Evolutionary conservation across 179 eudicot genomes (phyloP), one percentile per base, ranked within the genome.

Genomic region (Dionaea muscipula): DNA sequence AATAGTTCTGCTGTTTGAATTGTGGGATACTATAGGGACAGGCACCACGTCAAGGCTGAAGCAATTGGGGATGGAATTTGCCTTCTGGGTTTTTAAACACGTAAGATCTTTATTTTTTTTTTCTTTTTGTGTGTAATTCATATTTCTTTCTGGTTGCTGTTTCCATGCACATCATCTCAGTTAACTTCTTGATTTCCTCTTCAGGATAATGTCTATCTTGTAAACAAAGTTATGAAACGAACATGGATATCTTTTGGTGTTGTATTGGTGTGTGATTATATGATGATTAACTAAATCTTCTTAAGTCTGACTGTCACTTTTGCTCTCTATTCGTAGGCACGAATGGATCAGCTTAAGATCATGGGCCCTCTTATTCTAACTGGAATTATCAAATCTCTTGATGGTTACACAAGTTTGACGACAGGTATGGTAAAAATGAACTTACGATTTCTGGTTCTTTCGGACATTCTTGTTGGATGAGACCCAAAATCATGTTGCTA

Each of bases 31-130:
- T 38, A 53, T 59, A 90, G 97, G 97, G 75, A 75, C 27, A 71
- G 85, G 74, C 71, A 82, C 91, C 50, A 82, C 95, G 46, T 76
- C 94, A 74, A 80, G 84, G 75, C 70, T 90, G 74, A 90, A 82
- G 83, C 97, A 84, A 72, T 57, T 81, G 61, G 97, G 97, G 60
- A 90, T 90, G 97, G 97, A 90, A 71, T 90, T 86, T 65, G 83
- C 94, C 41, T 94, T 90, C 38, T 90, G 97, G 97, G 97, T 84
- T 63, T 90, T 90, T 57, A 90, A 90, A 70, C 97, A 90, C 80
- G 95, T 90, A 79, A 78, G 94, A 54, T 44, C 51, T 52, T 38
- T 46, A 44, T 38, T 20, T 63, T 27, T 6, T 15, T 69, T 44
- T 26, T 27, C 33, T 48, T 26, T 47, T 37, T 22, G 2, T 22